These are phyloP conservation scores for Fusarium paranaense DNA, from an alignment of 2,329 filamentous ascomycete genomes.

Conservation along the genomic window DNA sequence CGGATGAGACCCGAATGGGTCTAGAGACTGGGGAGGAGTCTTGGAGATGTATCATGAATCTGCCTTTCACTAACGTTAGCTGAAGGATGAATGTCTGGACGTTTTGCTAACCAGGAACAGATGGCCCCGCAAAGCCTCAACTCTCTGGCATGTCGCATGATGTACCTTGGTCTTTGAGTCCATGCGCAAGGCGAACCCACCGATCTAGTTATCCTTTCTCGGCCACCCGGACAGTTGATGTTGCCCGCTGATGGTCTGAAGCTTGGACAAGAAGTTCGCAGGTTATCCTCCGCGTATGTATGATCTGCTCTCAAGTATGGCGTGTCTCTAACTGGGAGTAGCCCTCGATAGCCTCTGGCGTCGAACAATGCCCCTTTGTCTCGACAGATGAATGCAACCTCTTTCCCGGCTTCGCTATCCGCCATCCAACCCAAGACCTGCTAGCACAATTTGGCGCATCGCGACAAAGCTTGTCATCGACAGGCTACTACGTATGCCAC, in stretches of 20 bases:
- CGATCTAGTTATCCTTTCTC: slow-evolving; percentile 15
- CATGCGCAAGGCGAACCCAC: slow-evolving; percentile 6
- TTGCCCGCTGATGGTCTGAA: neutral
- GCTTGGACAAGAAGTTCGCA: neutral
- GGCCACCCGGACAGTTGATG: neutral
- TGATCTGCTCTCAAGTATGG: slow-evolving; percentile 12
- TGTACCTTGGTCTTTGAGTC: neutral
- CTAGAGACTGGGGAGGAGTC: slow-evolving; percentile 8
- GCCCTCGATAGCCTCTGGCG: neutral
- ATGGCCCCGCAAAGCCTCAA: slow-evolving; percentile 10
- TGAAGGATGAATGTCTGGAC: neutral
- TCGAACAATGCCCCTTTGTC: neutral
- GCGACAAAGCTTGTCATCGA: slow-evolving; percentile 3
- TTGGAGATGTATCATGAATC: slow-evolving; percentile 19
- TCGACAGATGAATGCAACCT: neutral
- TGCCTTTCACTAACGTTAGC: slow-evolving; percentile 6
- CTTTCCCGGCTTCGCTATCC: neutral
- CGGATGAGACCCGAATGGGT: slow-evolving; percentile 17
- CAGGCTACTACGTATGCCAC: slow-evolving; percentile 10
- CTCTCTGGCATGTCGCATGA: slow-evolving; percentile 23
- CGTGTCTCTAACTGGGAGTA: slow-evolving; percentile 1
- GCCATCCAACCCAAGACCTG: slow-evolving; percentile 2
- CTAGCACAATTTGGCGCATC: neutral
- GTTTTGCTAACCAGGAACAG: slow-evolving; percentile 2
- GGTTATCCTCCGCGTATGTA: slow-evolving; percentile 3